Conservation (phyloP, 305 asterid species). For the Salvia sclarea region DNA sequence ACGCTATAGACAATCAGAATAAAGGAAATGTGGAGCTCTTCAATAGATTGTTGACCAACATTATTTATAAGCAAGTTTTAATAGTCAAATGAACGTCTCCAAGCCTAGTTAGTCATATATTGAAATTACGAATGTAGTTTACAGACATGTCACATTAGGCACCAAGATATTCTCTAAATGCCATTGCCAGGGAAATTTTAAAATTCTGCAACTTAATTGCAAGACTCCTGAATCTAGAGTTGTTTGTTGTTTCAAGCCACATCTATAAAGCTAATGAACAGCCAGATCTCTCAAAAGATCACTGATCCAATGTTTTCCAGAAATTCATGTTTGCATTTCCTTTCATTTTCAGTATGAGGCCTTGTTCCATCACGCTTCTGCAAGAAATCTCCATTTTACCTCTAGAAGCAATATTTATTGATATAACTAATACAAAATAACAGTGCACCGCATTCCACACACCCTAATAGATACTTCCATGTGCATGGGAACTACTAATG, state of each 20-base stretch:
- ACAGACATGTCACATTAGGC: not conserved
- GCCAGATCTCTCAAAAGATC: not conserved
- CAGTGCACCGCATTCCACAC: not conserved
- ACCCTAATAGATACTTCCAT: not conserved
- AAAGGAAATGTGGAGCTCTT: not conserved
- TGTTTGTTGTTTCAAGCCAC: not conserved
- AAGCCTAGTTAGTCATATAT: not conserved
- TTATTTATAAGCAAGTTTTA: not conserved
- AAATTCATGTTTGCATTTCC: not conserved
- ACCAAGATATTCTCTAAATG: slow-evolving; percentile 9
- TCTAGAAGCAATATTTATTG: slow-evolving; percentile 11
- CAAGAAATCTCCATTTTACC: not conserved
- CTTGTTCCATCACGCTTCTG: not conserved
- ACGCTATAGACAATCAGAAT: not conserved
- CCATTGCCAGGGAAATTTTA: not conserved
- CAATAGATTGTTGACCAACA: not conserved
- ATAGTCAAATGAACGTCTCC: not conserved
- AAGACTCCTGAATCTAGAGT: not conserved
- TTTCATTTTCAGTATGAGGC: not conserved
- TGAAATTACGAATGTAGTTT: not conserved
- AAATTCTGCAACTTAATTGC: not conserved
- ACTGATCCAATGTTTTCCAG: not conserved
- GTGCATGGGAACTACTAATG: not conserved
- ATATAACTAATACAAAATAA: not conserved
- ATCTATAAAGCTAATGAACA: not conserved